Evolutionary conservation across 768 basidiomycete species (phyloP).

Genomic region (Lactifluus echinatus): DNA sequence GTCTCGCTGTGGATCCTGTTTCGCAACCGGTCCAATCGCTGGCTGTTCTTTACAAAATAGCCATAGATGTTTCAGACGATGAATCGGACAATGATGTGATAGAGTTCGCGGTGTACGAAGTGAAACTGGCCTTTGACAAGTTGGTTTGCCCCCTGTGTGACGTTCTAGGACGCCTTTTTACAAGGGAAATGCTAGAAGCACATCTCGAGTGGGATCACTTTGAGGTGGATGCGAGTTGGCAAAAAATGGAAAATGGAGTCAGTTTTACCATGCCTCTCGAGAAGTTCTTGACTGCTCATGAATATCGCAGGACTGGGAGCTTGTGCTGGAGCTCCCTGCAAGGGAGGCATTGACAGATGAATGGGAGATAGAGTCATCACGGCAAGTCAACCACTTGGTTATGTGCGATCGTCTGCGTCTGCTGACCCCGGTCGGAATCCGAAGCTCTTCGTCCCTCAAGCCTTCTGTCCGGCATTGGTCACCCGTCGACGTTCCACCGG

Average conservation of each 20-base stretch:
- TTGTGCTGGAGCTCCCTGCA: slow-evolving; percentile 5
- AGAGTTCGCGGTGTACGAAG: slow-evolving; percentile 19
- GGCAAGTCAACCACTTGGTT: neutral
- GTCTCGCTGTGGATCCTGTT: slow-evolving; percentile 29
- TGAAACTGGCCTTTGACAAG: slow-evolving; percentile 26
- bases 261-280: slow-evolving; percentile 6
- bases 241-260: slow-evolving; percentile 19
- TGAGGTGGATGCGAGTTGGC: slow-evolving; percentile 34
- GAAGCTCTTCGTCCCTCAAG: neutral
- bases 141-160: slow-evolving; percentile 52
- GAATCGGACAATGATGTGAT: slow-evolving; percentile 11
- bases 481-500: neutral
- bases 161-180: slow-evolving; percentile 35
- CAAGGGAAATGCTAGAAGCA: slow-evolving; percentile 34
- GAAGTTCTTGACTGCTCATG: neutral
- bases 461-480: neutral
- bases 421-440: neutral
- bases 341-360: neutral
- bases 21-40: slow-evolving; percentile 21
- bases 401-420: neutral
- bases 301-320: slow-evolving; percentile 4
- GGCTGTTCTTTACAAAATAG: slow-evolving; percentile 23
- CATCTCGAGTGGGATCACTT: slow-evolving; percentile 46
- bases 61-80: slow-evolving; percentile 7
- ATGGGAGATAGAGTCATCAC: neutral